phyloP scores from a whole-genome alignment of 768 basidiomycete genomes.

The Phlebiopsis gigantea region DNA sequence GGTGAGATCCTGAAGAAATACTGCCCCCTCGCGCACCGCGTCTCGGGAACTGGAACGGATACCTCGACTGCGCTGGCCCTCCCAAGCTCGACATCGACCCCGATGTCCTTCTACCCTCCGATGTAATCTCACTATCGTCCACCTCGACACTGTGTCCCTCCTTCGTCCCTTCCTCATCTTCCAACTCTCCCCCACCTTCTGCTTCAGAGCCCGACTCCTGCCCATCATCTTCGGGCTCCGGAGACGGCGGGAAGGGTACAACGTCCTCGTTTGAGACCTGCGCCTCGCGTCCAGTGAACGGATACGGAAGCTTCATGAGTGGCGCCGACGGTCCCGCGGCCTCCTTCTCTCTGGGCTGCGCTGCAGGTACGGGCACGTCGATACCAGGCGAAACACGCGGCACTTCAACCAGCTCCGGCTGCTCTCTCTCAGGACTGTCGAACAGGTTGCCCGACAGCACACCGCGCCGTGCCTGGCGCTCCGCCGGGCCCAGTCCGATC shows the following conservation, averaged over 20 bases:
- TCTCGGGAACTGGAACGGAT: conserved; percentile 64
- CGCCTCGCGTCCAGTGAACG: conserved; percentile 58
- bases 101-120: conserved; percentile 56
- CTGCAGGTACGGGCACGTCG: conserved; percentile 38
- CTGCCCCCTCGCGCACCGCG: conserved; percentile 40
- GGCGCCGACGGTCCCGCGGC: conserved; percentile 34
- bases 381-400: conserved; percentile 29
- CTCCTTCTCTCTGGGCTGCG: conserved; percentile 45
- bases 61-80: conserved; percentile 64
- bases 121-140: conserved; percentile 39
- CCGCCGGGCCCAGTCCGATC: conserved; percentile 44
- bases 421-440: conserved; percentile 35
- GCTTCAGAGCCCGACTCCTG: conserved; percentile 11
- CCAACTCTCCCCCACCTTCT: conserved; percentile 22
- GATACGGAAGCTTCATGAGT: conserved; percentile 58
- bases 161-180: conserved; percentile 29
- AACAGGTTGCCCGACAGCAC: conserved; percentile 66
- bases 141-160: conserved; percentile 37
- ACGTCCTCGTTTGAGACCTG: conserved; percentile 58
- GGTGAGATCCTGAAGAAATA: conserved; percentile 27
- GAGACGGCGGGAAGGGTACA: conserved; percentile 75
- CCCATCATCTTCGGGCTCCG: conserved; percentile 33
- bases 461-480: conserved; percentile 50
- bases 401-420: conserved; percentile 13
- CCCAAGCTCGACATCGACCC: conserved; percentile 86